Base-by-base conservation (phyloP, 202 grass and related monocot genomes). In the Zoysia matrella region DNA sequence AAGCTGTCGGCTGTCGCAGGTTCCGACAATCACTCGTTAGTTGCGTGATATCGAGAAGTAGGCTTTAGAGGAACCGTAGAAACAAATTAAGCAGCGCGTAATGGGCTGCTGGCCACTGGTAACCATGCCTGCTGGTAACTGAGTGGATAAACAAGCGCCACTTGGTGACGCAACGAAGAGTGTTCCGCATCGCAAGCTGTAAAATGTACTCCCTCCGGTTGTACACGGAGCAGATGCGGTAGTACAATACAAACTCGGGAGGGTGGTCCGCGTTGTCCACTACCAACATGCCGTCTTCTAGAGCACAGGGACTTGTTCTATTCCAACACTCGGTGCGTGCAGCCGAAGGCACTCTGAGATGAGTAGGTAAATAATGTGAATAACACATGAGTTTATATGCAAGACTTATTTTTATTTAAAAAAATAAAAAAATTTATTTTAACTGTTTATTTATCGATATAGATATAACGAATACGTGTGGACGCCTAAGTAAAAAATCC, bases 21-120 rank as follows among this genome's bases (percentile, higher is more conserved):
- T 3, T 12, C 48, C 30, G 42, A 49, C 44, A 14, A 50, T 7
- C 45, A 36, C 30, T 36, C 30, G 47, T 54, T 45, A 4, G 63
- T 75, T 76, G 66, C 10, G 74, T 47, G 67, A 55, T n/a, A 14
- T 10, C 1, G 48, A 69, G 47, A 65, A 75, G 3, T n/a, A 60
- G 42, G 78, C 18, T 14, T 43, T 41, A 8, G 67, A 71, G 57
- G 71, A 83, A 76, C 5, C 44, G 15, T 50, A 22, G 56, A 81
- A 61, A 58, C 56, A 18, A 72, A 69, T 58, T 41, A 56, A 47
- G 22, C 2, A 9, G 52, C 72, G 52, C 1, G 7, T 57, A 22
- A 76, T 2, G 53, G 60, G 63, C 8, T n/a, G 63, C 14, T 7
- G 11, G 39, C 16, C 15, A 18, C 56, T 6, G 30, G 30, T 36